Evolutionary conservation across 805 yeast genomes (phyloP), one percentile per base, ranked within the genome.

Genomic region (Vanderwaltozyma verrucispora): DNA sequence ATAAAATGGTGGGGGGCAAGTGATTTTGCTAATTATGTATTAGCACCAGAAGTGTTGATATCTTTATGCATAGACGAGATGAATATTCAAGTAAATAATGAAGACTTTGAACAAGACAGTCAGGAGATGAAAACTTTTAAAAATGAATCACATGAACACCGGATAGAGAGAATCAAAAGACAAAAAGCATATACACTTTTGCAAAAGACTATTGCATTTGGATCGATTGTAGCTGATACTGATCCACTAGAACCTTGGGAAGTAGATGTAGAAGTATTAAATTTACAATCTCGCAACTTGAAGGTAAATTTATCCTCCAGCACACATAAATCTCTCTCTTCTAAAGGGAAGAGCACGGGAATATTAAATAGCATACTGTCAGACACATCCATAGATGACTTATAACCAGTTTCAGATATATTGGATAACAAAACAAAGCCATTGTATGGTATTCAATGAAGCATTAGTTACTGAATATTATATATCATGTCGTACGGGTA

Each of bases 11-110:
- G 86, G 84, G 73, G 81, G 2, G 47, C 63, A 1, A 65, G 67
- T 17, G 71, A 72, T 37, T 81, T 78, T 50, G 57, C 70, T 3
- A 64, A 71, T 14, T 75, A 73, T 47, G 77, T 80, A 2, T 53
- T 81, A 18, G 76, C 83, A 7, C 77, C 80, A 20, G 88, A 80
- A 46, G 53, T 80, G 5, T 64, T 77, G 4, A 57, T 74, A 6
- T 57, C 75, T 23, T 47, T 77, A 16, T 68, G 73, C 7, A 63
- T 67, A 51, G 66, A 68, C 3, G 80, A 77, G 42, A 46, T 65
- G 54, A 38, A 47, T 2, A 40, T 6, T n/a, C 24, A 28, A 10
- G 29, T n/a, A 27, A n/a, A 15, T 12, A 19, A 12, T n/a, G 12
- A 4, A 3, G 19, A 21, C 12, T 5, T 17, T 11, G 14, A 20